phyloP scores from a whole-genome alignment of 208 protist species.

The Leishmania mexicana region DNA sequence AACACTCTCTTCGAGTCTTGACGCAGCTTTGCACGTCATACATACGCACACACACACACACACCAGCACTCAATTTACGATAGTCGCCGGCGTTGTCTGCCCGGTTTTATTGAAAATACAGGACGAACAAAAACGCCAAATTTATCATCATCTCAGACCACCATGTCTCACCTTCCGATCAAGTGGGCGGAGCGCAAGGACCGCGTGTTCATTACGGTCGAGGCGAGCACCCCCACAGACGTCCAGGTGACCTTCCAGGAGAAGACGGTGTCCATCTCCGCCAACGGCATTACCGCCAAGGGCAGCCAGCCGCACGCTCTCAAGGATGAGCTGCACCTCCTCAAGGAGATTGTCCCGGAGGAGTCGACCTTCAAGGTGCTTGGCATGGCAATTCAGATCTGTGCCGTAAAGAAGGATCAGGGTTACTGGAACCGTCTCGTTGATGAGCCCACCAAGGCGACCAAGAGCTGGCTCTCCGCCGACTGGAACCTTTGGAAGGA shows the following conservation, averaged over 20 bases:
- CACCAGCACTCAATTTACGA: neutral
- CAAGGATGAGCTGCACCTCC: slow-evolving; percentile 69
- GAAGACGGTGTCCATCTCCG: slow-evolving; percentile 71
- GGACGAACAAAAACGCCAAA: neutral
- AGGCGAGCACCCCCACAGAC: slow-evolving; percentile 72
- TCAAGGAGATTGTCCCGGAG: slow-evolving; percentile 82
- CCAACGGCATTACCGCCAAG: slow-evolving; percentile 73
- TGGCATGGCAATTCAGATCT: slow-evolving; percentile 86
- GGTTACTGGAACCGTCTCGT: slow-evolving; percentile 89
- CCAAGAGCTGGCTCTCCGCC: slow-evolving; percentile 83
- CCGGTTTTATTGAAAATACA: neutral
- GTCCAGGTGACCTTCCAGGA: slow-evolving; percentile 82
- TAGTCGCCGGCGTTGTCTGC: neutral
- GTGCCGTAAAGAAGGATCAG: slow-evolving; percentile 86
- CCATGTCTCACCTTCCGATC: slow-evolving; percentile 81
- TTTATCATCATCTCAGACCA: neutral
- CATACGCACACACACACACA: neutral
- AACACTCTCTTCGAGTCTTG: neutral
- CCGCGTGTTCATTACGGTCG: slow-evolving; percentile 87
- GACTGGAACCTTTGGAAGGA: slow-evolving; percentile 95
- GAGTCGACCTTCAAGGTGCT: slow-evolving; percentile 88
- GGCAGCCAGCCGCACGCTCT: slow-evolving; percentile 66
- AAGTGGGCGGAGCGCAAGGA: slow-evolving; percentile 92
- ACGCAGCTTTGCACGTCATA: neutral
- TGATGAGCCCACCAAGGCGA: slow-evolving; percentile 65